Evolutionary conservation across 192 early-diverging fungal species (phyloP).

Genomic region (Martensiomyces pterosporus): DNA sequence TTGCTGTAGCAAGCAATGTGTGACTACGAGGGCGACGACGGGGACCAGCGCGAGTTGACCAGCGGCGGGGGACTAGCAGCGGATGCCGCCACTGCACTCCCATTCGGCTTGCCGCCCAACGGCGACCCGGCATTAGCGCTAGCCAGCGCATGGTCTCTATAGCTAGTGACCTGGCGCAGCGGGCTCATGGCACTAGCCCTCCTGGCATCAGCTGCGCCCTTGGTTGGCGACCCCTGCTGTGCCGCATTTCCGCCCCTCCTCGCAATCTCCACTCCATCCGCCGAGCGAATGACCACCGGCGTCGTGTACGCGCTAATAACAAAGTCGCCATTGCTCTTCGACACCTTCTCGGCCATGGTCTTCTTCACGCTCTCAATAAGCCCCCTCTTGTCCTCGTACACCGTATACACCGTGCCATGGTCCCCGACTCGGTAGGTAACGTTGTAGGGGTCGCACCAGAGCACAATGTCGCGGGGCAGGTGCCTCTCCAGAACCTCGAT

Average conservation of each 20-base stretch:
- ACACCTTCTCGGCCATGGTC: constrained; percentile 37
- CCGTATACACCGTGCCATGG: constrained; percentile 60
- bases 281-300: constrained; percentile 48
- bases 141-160: too few relatives aligned
- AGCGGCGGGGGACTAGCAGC: neutral
- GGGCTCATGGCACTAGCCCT: constrained; percentile 32
- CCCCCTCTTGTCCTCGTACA: constrained; percentile 59
- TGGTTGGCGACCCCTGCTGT: constrained; percentile 41
- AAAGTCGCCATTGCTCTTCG: constrained; percentile 42
- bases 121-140: too few relatives aligned
- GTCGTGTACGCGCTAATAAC: constrained; percentile 48
- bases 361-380: constrained; percentile 42
- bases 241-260: constrained; percentile 19
- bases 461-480: constrained; percentile 63
- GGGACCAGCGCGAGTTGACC: constrained; percentile 20
- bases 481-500: constrained; percentile 50
- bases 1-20: too few relatives aligned
- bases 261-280: constrained; percentile 44
- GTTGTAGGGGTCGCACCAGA: constrained; percentile 70
- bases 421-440: constrained; percentile 72
- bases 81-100: too few relatives aligned
- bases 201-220: constrained; percentile 17
- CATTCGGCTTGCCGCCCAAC: too few relatives aligned
- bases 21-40: constrained; percentile 11
- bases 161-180: constrained; percentile 11